Evolutionary conservation across 1,139 yeast genomes (phyloP), one percentile per base, ranked within the genome.

Genomic region (Sugiyamaella xylanicola): DNA sequence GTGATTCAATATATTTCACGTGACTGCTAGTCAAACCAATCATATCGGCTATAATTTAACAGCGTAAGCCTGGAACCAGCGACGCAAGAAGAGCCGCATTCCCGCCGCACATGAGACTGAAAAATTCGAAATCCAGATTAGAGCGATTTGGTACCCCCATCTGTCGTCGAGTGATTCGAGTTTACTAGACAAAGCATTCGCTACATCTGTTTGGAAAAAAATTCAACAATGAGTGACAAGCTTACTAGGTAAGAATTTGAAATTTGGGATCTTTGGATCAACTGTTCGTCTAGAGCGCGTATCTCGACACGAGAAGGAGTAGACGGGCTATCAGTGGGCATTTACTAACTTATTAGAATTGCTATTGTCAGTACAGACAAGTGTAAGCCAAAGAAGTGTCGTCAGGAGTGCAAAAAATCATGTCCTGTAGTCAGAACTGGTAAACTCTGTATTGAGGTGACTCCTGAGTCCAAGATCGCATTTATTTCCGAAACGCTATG

Each of bases 371-470:
- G 86, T 58, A 82, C 84, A 46, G 99, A 93, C 81, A 91, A 83
- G 77, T 93, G 99, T 79, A 93, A 92, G 74, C 99, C 99, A 56
- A 92, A 91, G 77, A 90, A 93, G 75, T 93, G 99, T 77, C 91
- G 95, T 72, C 99, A 93, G 75, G 99, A 93, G 75, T 93, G 99
- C 79, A 85, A 91, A 72, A 90, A 90, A 70, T 80, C 96, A 39
- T 93, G 99, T 81, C 99, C 99, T 2, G 99, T 93, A 44, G 98
- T 92, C 56, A 86, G 95, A 71, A 92, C 99, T 1, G 99, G 99
- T 58, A 93, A 92, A 74, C 82, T 92, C 61, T 93, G 99, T 85
- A 93, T 93, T 68, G 99, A 93, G 75, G 99, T 93, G 49, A 77
- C 90, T 0, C 96, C 98, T 59, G 81, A 86, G 27, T 85, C 89